phyloP scores from a whole-genome alignment of 352 stramenopile genomes.

The Phytophthora meadii region DNA sequence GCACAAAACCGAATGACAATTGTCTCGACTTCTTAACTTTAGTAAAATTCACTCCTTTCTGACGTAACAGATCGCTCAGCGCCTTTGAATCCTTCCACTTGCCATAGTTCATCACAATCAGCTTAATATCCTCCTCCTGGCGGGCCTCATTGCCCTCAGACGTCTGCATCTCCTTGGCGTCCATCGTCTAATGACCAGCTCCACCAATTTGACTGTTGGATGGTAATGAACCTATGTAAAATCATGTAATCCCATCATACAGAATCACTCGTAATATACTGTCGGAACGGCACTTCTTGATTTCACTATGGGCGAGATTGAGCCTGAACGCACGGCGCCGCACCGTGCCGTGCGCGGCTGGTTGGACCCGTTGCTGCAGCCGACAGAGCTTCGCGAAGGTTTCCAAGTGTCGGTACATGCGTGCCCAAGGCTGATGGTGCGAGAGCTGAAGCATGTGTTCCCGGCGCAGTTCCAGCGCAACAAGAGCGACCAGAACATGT shows the following conservation, averaged over 20 bases:
- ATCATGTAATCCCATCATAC: neutral
- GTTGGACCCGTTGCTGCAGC: constrained; percentile 54
- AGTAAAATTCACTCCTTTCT: constrained; percentile 59
- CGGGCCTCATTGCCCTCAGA: constrained; percentile 7
- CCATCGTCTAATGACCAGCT: constrained; percentile 14
- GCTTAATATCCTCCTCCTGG: constrained; percentile 71
- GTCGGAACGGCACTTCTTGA: constrained; percentile 5
- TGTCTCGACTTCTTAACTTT: constrained; percentile 84
- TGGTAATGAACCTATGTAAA: neutral
- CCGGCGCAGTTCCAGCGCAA: constrained; percentile 53
- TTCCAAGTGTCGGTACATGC: constrained; percentile 87
- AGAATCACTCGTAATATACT: neutral
- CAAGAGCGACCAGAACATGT: constrained; percentile 46
- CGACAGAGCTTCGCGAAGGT: constrained; percentile 62
- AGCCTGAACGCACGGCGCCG: constrained; percentile 7
- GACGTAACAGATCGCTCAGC: constrained; percentile 60
- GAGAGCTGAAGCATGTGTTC: constrained; percentile 87
- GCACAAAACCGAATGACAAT: constrained; percentile 83
- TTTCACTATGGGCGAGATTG: constrained; percentile 15
- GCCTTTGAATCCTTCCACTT: constrained; percentile 85
- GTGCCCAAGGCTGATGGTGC: constrained; percentile 73
- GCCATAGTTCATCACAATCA: constrained; percentile 90
- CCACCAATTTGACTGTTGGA: constrained; percentile 14
- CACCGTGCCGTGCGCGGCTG: constrained; percentile 24
- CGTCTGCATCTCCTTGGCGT: constrained; percentile 7